Base-by-base conservation (phyloP, 805 yeast species). In the Schwanniomyces pseudopolymorphus region DNA sequence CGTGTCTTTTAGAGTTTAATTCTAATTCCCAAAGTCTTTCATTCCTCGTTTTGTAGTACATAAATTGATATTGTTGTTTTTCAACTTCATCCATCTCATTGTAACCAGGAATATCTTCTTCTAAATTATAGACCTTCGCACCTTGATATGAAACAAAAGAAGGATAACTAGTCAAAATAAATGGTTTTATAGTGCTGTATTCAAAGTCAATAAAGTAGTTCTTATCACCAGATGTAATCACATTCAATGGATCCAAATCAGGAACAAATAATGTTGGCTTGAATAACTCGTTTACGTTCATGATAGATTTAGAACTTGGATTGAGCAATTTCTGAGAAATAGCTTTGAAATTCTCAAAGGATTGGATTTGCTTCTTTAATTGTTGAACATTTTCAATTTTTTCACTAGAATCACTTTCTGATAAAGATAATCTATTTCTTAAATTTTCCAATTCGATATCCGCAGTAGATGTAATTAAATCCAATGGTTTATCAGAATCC, bases 241-340 rank as follows among this genome's bases (percentile, higher is more conserved):
- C 88, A 61, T 92, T 92, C 80, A 91, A 75, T 19, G 99, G 98
- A 63, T 89, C 95, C 54, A 94, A 69, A 63, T 94, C 98, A 4
- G 97, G 92, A 52, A 83, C 77, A 53, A 71, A 80, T 44, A 92
- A 69, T 56, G 92, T 80, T 48, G 96, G 92, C 44, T 82, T 77
- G 57, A 87, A 77, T 37, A 89, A 66, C 46, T 83, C 82, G 2
- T 70, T 72, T 46, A 78, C 72, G 54, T 85, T 82, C 60, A 87
- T 88, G 60, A 87, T 78, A 8, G 79, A 70, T 16, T 70, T 69
- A 7, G 83, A 70, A 17, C 65, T 59, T 7, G 82, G 70, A 39
- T 81, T 77, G 59, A 91, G 73, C 52, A 92, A 72, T 40, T 70
- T 62, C 13, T 84, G 81, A 0, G 87, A 79, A 36, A 88, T 64